These are phyloP conservation scores for Dioscorea zingiberensis DNA, from an alignment of 106 monocot genomes.

Conservation along the genomic window DNA sequence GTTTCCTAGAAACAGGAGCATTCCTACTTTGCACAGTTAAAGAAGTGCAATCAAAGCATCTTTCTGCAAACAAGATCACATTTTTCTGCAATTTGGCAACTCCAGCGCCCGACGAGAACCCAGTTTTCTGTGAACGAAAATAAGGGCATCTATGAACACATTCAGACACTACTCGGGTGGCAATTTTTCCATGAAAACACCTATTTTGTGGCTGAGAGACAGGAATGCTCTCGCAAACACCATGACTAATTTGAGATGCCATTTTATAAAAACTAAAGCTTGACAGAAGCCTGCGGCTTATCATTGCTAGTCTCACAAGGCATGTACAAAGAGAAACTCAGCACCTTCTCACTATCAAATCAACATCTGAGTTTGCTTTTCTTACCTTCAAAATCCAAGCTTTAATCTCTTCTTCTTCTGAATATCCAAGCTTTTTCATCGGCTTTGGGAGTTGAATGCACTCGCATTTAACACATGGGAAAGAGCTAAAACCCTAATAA, in stretches of 20 bases:
- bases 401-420: background rate
- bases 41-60: background rate
- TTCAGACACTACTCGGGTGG: background rate
- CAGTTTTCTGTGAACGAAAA: background rate
- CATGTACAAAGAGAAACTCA: background rate
- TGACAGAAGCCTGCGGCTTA: background rate
- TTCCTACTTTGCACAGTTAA: background rate
- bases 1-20: background rate
- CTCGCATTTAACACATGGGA: no score
- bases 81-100: background rate
- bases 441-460: no score
- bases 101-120: background rate
- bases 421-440: no score
- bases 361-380: background rate
- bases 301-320: slow-evolving; percentile 1
- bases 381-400: background rate
- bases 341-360: background rate
- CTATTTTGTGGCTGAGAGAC: background rate
- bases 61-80: slow-evolving; percentile 1
- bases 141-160: background rate
- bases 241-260: background rate
- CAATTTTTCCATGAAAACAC: background rate
- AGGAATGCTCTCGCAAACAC: background rate
- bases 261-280: slow-evolving; percentile 1
- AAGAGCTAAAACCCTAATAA: no score